phyloP scores from a whole-genome alignment of 164 flowering plant species.

The Vitis labrusca region DNA sequence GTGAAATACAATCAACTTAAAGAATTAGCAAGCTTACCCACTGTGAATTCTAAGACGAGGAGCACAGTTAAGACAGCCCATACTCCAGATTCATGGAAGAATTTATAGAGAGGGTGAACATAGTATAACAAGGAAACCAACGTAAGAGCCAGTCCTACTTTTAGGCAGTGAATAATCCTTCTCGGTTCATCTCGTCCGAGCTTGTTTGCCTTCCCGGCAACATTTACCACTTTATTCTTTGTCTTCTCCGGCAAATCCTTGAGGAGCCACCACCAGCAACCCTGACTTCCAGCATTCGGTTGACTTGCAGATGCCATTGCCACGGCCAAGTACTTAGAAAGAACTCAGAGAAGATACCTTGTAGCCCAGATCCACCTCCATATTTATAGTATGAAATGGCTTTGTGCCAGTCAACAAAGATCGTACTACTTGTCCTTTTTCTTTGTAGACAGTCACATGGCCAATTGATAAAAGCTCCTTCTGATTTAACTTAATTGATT shows the following conservation, averaged over 20 bases:
- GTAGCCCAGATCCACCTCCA: too few relatives aligned
- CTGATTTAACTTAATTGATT: too few relatives aligned
- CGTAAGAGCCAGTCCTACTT: constrained; percentile 28
- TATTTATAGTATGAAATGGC: too few relatives aligned
- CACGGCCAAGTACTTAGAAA: constrained; percentile 2
- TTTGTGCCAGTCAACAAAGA: too few relatives aligned
- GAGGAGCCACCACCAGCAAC: not conserved
- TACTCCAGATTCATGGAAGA: constrained; percentile 25
- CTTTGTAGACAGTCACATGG: too few relatives aligned
- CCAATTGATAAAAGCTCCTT: too few relatives aligned
- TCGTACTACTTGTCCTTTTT: too few relatives aligned
- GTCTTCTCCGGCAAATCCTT: not conserved
- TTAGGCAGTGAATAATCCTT: constrained; percentile 26
- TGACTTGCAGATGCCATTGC: constrained; percentile 5
- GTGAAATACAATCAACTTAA: not conserved
- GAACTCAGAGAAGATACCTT: too few relatives aligned
- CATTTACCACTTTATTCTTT: not conserved
- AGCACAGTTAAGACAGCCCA: constrained; percentile 39
- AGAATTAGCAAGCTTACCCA: constrained; percentile 11
- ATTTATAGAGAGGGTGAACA: constrained; percentile 22
- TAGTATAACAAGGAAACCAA: constrained; percentile 28
- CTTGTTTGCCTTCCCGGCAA: constrained; percentile 2
- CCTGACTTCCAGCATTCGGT: constrained; percentile 3
- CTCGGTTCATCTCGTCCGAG: constrained; percentile 33
- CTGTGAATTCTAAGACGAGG: constrained; percentile 31